Conservation (phyloP, 129 eudicot genomes). For the Helianthus tuberosus region DNA sequence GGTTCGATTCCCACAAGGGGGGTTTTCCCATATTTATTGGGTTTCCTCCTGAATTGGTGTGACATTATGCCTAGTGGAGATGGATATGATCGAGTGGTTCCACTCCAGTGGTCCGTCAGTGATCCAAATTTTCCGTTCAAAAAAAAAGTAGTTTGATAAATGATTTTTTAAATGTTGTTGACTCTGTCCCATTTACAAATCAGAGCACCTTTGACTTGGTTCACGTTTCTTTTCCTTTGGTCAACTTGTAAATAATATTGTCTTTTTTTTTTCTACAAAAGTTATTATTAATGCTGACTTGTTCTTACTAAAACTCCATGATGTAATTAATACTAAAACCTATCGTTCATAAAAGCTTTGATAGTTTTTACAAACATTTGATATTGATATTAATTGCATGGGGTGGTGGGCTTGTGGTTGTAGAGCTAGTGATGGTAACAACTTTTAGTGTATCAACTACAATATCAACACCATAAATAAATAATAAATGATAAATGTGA, state of each 20-base stretch:
- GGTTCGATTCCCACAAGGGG: too few relatives aligned
- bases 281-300: background rate
- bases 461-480: conserved; percentile 37
- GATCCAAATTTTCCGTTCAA: too few relatives aligned
- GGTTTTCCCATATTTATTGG: too few relatives aligned
- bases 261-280: background rate
- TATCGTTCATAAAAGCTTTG: background rate
- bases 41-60: too few relatives aligned
- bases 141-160: background rate
- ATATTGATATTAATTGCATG: conserved; percentile 23
- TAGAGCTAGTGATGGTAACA: conserved; percentile 26
- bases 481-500: conserved; percentile 23
- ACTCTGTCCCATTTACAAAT: background rate
- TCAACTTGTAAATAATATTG: background rate
- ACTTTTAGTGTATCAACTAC: conserved; percentile 43
- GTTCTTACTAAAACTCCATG: background rate
- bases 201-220: conserved; percentile 15
- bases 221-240: conserved; percentile 10
- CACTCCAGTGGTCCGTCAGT: too few relatives aligned
- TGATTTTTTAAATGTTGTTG: conserved; percentile 7
- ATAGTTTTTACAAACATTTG: background rate
- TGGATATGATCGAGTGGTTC: too few relatives aligned
- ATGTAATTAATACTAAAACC: background rate
- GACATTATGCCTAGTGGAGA: too few relatives aligned
- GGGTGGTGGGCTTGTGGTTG: conserved; percentile 22